Evolutionary conservation across 225 moss, liverwort and hornwort genomes (phyloP), one percentile per base, ranked within the genome.

Genomic region (Takakia lepidozioides): DNA sequence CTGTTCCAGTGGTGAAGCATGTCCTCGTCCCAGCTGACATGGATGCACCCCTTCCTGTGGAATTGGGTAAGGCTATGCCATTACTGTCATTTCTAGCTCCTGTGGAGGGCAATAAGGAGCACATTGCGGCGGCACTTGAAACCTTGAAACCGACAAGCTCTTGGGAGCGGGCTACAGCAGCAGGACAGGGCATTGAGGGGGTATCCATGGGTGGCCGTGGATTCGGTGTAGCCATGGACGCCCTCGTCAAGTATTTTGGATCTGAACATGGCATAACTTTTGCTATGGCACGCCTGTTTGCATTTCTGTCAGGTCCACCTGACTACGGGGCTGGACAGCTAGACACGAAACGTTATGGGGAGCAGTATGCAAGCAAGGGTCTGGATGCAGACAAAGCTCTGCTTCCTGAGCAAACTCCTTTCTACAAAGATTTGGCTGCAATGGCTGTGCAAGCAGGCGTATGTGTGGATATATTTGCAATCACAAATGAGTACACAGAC

Each of bases 401-500:
- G 34, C 98, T 98, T 66, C 98, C 98, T 21, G 91, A 81, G 59
- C 98, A 98, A 74, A 91, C 98, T 27, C 55, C 98, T 19, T 98
- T 87, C 58, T 98, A 98, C 59, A 98, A 85, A 64, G 98, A 98
- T 67, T 71, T 98, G 80, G 98, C 98, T 64, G 98, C 87, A 51
- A 56, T 70, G 50, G 98, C 98, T 48, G 98, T 91, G 44, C 83
- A 83, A 70, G 82, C 85, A 40, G 98, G 98, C 59, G 98, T 98
- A 37, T 98, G 98, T 61, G 84, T 98, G 67, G 98, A 98, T 62
- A 51, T 91, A 19, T 98, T 98, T 65, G 91, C 87, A 42, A 81
- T 98, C 73, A 98, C 91, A 60, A 91, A 98, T 47, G 98, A 98
- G 64, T 98, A 98, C 51, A 98, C 98, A 35, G 98, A 98, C 64